Conservation (phyloP, 805 yeast species). For the Myxozyma geophila region DNA sequence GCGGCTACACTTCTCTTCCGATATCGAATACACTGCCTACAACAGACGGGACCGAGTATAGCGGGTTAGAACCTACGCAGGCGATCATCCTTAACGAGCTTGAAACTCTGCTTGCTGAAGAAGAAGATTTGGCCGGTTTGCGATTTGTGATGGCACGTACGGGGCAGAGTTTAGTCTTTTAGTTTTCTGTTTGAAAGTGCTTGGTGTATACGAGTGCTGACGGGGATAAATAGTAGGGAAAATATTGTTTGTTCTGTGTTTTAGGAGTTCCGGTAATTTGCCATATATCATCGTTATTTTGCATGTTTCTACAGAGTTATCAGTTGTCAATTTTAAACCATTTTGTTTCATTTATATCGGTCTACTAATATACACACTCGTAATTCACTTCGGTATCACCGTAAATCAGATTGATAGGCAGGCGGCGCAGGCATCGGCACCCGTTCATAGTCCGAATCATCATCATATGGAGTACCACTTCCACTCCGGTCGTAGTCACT, state of each 20-base stretch:
- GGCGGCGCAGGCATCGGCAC: slow-evolving; percentile 1
- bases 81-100: slow-evolving; percentile 22
- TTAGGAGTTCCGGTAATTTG: not conserved
- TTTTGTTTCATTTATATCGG: not conserved
- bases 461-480: slow-evolving; percentile 11
- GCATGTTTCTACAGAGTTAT: not conserved
- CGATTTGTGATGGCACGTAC: slow-evolving; percentile 29
- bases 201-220: not conserved
- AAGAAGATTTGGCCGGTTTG: slow-evolving; percentile 34
- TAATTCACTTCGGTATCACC: not conserved
- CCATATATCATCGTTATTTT: not conserved
- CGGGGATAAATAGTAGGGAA: not conserved
- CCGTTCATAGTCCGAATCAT: slow-evolving; percentile 4
- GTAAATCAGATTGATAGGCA: not conserved
- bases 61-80: slow-evolving; percentile 7
- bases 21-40: not conserved
- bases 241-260: not conserved
- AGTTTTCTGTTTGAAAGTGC: not conserved
- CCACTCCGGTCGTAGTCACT: not conserved
- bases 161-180: slow-evolving; percentile 31
- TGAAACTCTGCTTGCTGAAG: slow-evolving; percentile 27
- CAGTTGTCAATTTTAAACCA: too few relatives aligned
- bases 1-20: too few relatives aligned
- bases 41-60: not conserved
- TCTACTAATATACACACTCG: not conserved